Conservation (phyloP, 2,329 filamentous ascomycete species). For the Hypocreales sp. region DNA sequence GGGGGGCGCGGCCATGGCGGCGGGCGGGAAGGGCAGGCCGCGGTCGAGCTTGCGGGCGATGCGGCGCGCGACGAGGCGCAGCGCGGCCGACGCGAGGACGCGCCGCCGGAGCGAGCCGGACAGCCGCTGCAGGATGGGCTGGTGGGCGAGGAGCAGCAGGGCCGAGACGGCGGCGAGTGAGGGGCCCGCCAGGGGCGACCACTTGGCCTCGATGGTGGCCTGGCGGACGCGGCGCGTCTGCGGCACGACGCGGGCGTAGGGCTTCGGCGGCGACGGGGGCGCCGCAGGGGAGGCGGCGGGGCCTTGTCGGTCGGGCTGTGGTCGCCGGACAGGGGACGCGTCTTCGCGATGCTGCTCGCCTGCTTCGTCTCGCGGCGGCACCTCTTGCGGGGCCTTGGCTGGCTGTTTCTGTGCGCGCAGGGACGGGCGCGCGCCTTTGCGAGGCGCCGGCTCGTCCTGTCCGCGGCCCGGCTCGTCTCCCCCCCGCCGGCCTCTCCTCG, state of each 20-base stretch:
- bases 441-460: conserved; percentile 1
- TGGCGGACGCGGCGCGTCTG: conserved; percentile 40
- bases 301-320: conserved; percentile 2
- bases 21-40: conserved; percentile 52
- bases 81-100: conserved; percentile 36
- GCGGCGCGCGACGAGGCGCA: conserved; percentile 37
- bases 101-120: conserved; percentile 30
- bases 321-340: not conserved
- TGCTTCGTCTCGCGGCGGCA: not conserved
- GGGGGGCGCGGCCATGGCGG: conserved; percentile 13
- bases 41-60: conserved; percentile 41
- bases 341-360: not conserved
- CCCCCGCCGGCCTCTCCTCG: conserved; percentile 1
- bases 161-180: conserved; percentile 39
- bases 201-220: conserved; percentile 52
- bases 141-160: conserved; percentile 42
- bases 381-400: not conserved
- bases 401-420: not conserved
- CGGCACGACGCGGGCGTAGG: conserved; percentile 35
- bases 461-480: not conserved
- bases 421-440: conserved; percentile 10
- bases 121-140: conserved; percentile 44
- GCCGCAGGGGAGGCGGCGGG: conserved; percentile 3
- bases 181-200: conserved; percentile 39
- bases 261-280: conserved; percentile 14